Evolutionary conservation across 1,139 yeast species (phyloP).

Genomic region (Nakaseomyces delphensis): DNA sequence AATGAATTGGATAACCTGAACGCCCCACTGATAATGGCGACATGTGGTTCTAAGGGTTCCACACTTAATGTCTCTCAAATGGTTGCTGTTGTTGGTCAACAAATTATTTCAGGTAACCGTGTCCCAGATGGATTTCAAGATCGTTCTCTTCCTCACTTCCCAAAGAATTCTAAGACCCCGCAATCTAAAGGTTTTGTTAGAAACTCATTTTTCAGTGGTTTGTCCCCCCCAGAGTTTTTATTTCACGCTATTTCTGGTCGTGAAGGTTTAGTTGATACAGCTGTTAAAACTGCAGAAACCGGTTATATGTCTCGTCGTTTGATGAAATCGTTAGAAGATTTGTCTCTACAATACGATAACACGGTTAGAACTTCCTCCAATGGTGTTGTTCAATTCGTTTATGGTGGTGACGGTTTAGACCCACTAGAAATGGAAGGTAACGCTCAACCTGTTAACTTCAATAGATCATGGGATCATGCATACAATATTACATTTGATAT

Average conservation of each 20-base stretch:
- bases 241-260: slow-evolving; percentile 99
- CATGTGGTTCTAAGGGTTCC: slow-evolving; percentile 98
- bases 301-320: slow-evolving; percentile 98
- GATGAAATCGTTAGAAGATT: slow-evolving; percentile 96
- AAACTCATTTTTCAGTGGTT: slow-evolving; percentile 88
- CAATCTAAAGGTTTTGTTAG: slow-evolving; percentile 97
- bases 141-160: slow-evolving; percentile 94
- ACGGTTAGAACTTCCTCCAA: slow-evolving; percentile 93
- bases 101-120: slow-evolving; percentile 96
- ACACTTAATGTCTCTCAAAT: slow-evolving; percentile 96
- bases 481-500: slow-evolving; percentile 57
- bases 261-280: slow-evolving; percentile 98
- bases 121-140: slow-evolving; percentile 99
- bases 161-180: slow-evolving; percentile 92
- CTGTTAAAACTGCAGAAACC: slow-evolving; percentile 97
- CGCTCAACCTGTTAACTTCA: slow-evolving; percentile 89
- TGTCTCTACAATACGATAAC: slow-evolving; percentile 85
- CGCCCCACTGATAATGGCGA: slow-evolving; percentile 98
- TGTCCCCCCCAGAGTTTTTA: slow-evolving; percentile 92
- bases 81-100: slow-evolving; percentile 99
- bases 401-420: slow-evolving; percentile 98
- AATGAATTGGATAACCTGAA: slow-evolving; percentile 80
- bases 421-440: slow-evolving; percentile 99
- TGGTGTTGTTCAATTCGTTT: slow-evolving; percentile 94
- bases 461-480: slow-evolving; percentile 93